Evolutionary conservation across 352 stramenopile genomes (phyloP).

Genomic region (Phytophthora syringae): DNA sequence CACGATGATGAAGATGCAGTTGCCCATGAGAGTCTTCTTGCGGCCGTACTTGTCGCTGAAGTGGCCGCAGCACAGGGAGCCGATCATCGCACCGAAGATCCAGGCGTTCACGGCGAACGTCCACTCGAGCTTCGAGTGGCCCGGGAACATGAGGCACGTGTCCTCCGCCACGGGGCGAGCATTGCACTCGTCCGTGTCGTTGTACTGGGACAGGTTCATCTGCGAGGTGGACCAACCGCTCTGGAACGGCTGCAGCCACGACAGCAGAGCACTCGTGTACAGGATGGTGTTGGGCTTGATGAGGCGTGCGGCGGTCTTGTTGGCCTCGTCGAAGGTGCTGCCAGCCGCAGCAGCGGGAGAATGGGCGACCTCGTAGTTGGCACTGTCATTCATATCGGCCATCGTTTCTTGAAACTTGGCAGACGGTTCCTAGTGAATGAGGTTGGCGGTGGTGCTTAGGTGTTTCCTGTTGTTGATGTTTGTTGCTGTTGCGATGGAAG

Average conservation of each 20-base stretch:
- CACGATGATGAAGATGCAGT: no score
- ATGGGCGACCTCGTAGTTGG: slow-evolving; percentile 1
- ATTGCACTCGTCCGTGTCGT: no score
- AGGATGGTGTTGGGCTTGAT: no score
- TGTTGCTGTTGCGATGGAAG: background rate
- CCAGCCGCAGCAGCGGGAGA: background rate
- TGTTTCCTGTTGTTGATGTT: background rate
- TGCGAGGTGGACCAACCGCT: no score
- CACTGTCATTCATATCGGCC: background rate
- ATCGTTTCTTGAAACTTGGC: background rate
- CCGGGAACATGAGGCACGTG: no score
- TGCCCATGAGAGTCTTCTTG: slow-evolving; percentile 7
- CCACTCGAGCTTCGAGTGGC: no score
- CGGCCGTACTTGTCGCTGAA: slow-evolving; percentile 10
- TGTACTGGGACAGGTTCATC: no score
- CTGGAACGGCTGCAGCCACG: no score
- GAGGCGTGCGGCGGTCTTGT: no score
- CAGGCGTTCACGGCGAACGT: slow-evolving; percentile 1
- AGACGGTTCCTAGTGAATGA: background rate
- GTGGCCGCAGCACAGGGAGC: background rate
- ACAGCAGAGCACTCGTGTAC: no score
- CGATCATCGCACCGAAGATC: slow-evolving; percentile 1
- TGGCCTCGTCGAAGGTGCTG: background rate
- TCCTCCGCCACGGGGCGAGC: no score
- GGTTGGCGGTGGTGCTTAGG: no score